Base-by-base conservation (phyloP, 139 green algal species). In the Eudorina sp. region DNA sequence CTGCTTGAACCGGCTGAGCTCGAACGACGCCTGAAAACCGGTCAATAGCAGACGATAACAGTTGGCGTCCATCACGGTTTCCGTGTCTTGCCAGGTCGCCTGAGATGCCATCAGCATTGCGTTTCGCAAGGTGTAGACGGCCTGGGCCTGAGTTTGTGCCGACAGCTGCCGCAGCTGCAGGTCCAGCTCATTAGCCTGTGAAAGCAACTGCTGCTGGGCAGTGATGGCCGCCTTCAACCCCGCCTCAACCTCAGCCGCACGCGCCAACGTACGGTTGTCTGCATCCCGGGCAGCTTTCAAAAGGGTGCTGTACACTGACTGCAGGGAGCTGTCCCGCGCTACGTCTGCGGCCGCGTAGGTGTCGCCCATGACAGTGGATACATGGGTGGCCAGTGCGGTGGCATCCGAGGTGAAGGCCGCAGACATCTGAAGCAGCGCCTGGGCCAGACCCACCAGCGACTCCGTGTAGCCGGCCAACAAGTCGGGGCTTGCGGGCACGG, bases 31-130 rank as follows among this genome's bases (percentile, higher is more conserved):
- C 1, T 18, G 29, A 43, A 86, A 86, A 29, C 80, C 80, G 18
- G 27, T 60, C 60, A 74, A 45, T 4, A 55, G 7, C 29, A 86
- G 60, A 1, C 80, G 80, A 43, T 86, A 86, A 45, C 80, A 86
- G 29, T 68, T 60, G 13, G 80, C 4, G 31, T 68, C 60, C 29
- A 46, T 66, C 23, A 48, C 27, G 40, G 45, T 18, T 23, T 86
- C 80, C 29, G 60, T 0, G 27, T 36, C 62, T 0, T 77, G 29
- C 13, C 40, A 45, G 11, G 41, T 14, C n/a, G 58, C 80, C 40
- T 31, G 27, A n/a, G 41, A 29, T 19, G n/a, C n/a, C 13, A 74
- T 19, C 78, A 85, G 41, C 29, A 41, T n/a, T 1, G 36, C 25
- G 41, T 66, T n/a, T n/a, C n/a, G 76, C 29, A 86, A 31, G 11